These are phyloP conservation scores for Galeopsis tetrahit DNA, from an alignment of 257 asterid species.

Conservation along the genomic window DNA sequence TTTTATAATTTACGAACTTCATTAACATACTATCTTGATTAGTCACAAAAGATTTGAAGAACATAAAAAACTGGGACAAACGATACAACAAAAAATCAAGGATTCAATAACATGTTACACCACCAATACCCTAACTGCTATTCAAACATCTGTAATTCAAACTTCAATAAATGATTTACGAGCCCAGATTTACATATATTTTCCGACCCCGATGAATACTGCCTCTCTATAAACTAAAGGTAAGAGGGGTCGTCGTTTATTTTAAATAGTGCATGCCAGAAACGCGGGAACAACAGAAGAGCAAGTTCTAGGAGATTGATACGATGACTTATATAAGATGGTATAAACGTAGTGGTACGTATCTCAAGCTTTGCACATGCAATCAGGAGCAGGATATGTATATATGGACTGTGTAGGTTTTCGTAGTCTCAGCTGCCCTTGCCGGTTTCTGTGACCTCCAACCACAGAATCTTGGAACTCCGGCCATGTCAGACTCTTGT, in stretches of 20 bases:
- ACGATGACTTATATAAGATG: background rate
- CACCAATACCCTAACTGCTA: constrained; percentile 33
- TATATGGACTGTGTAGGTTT: constrained; percentile 76
- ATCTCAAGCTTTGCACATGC: constrained; percentile 77
- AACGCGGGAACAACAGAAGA: constrained; percentile 22
- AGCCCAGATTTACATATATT: constrained; percentile 32
- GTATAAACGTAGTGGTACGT: background rate
- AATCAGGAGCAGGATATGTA: constrained; percentile 94
- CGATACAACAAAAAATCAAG: constrained; percentile 8
- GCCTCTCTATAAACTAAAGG: constrained; percentile 35
- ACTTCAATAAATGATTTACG: constrained; percentile 26
- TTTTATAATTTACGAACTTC: too few relatives aligned
- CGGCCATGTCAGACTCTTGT: constrained; percentile 75
- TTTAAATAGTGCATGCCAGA: constrained; percentile 35
- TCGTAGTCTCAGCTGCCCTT: constrained; percentile 79
- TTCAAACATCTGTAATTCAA: constrained; percentile 30
- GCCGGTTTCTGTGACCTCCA: constrained; percentile 80
- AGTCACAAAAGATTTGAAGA: background rate
- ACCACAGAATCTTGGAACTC: constrained; percentile 70
- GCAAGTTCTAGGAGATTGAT: constrained; percentile 14
- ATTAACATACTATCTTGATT: too few relatives aligned
- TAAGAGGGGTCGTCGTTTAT: constrained; percentile 34
- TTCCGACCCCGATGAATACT: constrained; percentile 30
- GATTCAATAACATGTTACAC: constrained; percentile 26
- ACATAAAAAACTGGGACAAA: background rate